phyloP scores from a whole-genome alignment of 2,329 filamentous ascomycete genomes.

The Cladorrhinum sp. region DNA sequence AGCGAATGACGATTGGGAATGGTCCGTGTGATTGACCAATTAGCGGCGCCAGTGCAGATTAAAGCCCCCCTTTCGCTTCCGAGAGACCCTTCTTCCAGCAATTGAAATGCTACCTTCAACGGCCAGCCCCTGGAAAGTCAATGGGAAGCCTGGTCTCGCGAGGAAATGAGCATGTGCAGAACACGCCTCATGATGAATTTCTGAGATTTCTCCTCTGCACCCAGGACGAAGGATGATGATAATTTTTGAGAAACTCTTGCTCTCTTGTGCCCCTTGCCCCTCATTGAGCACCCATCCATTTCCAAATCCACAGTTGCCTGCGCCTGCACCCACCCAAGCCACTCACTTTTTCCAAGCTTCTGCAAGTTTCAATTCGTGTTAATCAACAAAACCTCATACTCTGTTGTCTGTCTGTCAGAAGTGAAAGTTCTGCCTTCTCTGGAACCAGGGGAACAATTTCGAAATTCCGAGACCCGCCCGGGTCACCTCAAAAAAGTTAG shows the following conservation, averaged over 20 bases:
- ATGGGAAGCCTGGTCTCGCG: background rate
- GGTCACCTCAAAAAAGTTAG: constrained; percentile 21
- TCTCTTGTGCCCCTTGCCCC: background rate
- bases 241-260: no score
- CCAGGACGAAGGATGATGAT: background rate
- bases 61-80: constrained; percentile 8
- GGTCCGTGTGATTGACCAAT: constrained; percentile 9
- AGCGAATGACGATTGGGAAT: background rate
- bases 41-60: background rate
- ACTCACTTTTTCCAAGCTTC: background rate
- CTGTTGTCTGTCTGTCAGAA: background rate
- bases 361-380: background rate
- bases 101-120: background rate
- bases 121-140: background rate
- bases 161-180: constrained; percentile 4
- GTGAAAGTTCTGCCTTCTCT: no score
- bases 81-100: background rate
- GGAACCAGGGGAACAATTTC: constrained; percentile 15
- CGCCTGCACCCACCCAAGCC: background rate
- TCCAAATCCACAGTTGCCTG: background rate
- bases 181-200: background rate
- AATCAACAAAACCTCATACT: background rate
- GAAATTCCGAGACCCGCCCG: constrained; percentile 20
- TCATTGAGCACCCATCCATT: background rate
- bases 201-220: background rate